Evolutionary conservation across 2,329 filamentous ascomycete species (phyloP).

Genomic region (Pestalotiopsis sp.): DNA sequence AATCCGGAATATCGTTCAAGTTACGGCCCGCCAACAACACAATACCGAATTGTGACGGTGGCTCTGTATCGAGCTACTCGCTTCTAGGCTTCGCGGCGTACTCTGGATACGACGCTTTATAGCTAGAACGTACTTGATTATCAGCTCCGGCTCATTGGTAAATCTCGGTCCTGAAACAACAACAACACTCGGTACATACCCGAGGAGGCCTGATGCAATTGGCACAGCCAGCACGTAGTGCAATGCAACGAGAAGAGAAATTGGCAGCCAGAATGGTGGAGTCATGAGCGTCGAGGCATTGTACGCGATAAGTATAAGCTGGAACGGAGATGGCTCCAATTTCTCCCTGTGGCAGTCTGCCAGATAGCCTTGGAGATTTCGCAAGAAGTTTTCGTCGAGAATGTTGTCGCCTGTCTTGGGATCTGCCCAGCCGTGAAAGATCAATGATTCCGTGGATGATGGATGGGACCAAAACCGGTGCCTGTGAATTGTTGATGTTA

Average conservation of each 20-base stretch:
- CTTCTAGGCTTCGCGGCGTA: no score
- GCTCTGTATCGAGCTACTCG: no score
- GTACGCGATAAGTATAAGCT: background rate
- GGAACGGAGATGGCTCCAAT: background rate
- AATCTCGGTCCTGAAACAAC: no score
- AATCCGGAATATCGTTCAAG: no score
- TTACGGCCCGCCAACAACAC: no score
- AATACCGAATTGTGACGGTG: no score
- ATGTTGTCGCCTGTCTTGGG: background rate
- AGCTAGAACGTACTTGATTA: no score
- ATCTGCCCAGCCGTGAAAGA: background rate
- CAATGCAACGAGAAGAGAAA: background rate
- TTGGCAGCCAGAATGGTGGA: background rate
- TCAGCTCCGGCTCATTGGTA: no score
- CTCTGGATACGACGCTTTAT: no score
- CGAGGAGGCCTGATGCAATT: background rate
- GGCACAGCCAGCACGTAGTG: background rate
- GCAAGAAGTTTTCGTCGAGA: background rate
- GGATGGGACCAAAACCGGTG: background rate
- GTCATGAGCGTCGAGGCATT: background rate
- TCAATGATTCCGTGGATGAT: background rate
- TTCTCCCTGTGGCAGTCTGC: background rate
- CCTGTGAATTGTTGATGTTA: background rate
- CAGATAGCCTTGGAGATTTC: background rate
- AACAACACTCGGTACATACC: background rate